These are phyloP conservation scores for Macrocybe gigantea DNA, from an alignment of 768 basidiomycete species.

Conservation along the genomic window DNA sequence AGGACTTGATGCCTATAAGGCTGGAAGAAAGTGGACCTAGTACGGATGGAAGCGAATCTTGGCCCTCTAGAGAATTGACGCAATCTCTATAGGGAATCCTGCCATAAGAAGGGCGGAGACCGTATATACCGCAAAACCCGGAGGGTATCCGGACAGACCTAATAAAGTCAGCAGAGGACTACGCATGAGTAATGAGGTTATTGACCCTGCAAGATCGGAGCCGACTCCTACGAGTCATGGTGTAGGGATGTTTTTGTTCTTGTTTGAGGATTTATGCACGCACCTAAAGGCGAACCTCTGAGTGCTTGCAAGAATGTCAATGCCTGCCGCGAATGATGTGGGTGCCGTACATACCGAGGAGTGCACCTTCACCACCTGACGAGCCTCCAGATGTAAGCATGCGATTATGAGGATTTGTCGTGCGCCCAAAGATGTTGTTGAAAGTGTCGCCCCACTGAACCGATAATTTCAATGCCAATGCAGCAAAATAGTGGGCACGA, in stretches of 20 bases:
- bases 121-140: constrained; percentile 64
- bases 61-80: constrained; percentile 61
- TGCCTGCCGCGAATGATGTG: background rate
- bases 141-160: constrained; percentile 72
- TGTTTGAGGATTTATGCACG: background rate
- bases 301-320: constrained; percentile 22
- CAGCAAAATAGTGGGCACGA: background rate
- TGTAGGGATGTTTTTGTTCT: background rate
- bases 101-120: constrained; percentile 61
- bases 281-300: constrained; percentile 38
- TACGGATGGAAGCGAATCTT: constrained; percentile 66
- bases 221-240: constrained; percentile 54
- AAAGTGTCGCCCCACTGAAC: constrained; percentile 68
- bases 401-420: constrained; percentile 70
- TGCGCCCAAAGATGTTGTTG: constrained; percentile 78
- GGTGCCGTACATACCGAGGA: constrained; percentile 40
- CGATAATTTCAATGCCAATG: background rate
- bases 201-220: constrained; percentile 75
- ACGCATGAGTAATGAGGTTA: background rate
- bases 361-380: constrained; percentile 81
- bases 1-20: constrained; percentile 53
- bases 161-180: background rate
- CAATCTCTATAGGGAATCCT: constrained; percentile 67
- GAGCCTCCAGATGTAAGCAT: constrained; percentile 73
- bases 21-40: constrained; percentile 66